These are phyloP conservation scores for Pneumocystis murina DNA, from an alignment of 1,139 yeast genomes.

Conservation along the genomic window DNA sequence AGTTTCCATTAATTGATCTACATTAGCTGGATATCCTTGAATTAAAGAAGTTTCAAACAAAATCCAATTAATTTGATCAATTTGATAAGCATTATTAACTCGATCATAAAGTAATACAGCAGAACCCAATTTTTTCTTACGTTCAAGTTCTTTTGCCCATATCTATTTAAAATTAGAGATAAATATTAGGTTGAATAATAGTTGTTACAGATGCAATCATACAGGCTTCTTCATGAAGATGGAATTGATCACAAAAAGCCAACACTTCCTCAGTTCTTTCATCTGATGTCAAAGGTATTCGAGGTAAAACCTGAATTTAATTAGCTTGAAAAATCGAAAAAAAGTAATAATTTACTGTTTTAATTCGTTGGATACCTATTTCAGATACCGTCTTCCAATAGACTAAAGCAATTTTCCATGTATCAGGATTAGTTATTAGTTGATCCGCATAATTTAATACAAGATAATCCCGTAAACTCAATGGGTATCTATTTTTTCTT, in stretches of 20 bases:
- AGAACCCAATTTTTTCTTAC: background rate
- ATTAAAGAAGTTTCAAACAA: background rate
- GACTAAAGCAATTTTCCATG: background rate
- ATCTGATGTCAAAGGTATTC: background rate
- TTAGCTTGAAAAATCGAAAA: background rate
- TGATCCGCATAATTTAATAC: background rate
- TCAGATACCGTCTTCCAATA: background rate
- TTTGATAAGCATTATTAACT: background rate
- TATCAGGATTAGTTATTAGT: background rate
- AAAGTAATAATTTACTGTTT: background rate
- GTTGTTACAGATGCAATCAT: background rate
- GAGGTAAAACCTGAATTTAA: background rate
- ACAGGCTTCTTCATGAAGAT: background rate
- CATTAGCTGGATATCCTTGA: background rate
- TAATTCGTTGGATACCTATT: background rate
- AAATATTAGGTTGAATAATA: background rate
- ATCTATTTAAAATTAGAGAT: background rate
- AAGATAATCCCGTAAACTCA: background rate
- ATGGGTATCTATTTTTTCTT: background rate
- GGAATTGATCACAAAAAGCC: background rate
- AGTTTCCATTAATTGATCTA: background rate
- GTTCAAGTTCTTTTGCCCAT: conserved; percentile 2
- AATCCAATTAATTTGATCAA: background rate
- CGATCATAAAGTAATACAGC: background rate
- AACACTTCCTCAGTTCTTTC: background rate